phyloP scores from a whole-genome alignment of 1,284 basidiomycete species.

The Trichosporon inkin region DNA sequence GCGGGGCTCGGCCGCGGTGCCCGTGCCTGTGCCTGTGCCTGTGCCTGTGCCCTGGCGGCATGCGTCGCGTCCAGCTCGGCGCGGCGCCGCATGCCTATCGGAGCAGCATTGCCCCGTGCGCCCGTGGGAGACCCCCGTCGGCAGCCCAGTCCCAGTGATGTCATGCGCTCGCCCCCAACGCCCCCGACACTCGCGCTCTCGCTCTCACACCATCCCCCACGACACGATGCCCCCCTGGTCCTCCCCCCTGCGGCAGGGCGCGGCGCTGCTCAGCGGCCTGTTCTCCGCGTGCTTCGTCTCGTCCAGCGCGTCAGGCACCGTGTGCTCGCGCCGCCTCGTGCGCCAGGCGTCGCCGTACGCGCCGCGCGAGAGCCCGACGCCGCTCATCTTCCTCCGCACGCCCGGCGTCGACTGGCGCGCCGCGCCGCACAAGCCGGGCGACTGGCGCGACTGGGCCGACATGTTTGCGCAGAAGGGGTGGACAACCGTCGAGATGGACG shows the following conservation, averaged over 20 bases:
- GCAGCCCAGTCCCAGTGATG: no score
- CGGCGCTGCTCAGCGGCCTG: not conserved
- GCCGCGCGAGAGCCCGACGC: constrained; percentile 40
- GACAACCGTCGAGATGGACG: constrained; percentile 59
- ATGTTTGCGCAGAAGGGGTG: constrained; percentile 60
- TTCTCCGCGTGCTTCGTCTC: constrained; percentile 7
- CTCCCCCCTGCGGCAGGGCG: not conserved
- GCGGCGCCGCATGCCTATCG: no score
- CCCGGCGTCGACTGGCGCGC: constrained; percentile 21
- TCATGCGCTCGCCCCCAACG: no score
- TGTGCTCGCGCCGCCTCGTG: constrained; percentile 35
- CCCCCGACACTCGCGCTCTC: not conserved
- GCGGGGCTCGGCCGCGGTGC: no score
- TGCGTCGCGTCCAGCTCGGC: no score
- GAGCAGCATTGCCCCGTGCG: no score
- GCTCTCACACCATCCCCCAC: not conserved
- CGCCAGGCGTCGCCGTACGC: constrained; percentile 31
- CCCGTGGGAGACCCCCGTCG: no score
- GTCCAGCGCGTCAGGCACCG: not conserved
- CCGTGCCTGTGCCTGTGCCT: no score
- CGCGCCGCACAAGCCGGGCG: not conserved
- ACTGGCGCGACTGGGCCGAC: constrained; percentile 49
- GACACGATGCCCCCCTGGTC: constrained; percentile 5
- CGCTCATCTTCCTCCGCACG: constrained; percentile 38
- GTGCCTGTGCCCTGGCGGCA: no score